phyloP scores from a whole-genome alignment of 108 stramenopile genomes.

The Hondaea fermentalgiana region DNA sequence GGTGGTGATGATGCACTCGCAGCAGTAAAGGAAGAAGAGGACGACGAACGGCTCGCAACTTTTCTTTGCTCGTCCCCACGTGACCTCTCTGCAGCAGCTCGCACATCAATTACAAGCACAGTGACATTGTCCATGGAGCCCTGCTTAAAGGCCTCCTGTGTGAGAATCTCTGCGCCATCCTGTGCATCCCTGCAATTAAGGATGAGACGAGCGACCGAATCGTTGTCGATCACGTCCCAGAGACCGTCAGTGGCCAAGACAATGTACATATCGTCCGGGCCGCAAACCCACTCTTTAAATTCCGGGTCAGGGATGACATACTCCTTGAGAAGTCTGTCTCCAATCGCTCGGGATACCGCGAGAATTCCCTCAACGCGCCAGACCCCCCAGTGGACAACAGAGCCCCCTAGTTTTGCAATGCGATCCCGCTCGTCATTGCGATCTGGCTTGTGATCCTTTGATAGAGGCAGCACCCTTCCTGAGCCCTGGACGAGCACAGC shows the following conservation, averaged over 20 bases:
- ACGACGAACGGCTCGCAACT: neutral
- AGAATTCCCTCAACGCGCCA: conserved; percentile 41
- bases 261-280: conserved; percentile 24
- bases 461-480: conserved; percentile 3
- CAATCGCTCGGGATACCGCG: conserved; percentile 40
- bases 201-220: conserved; percentile 18
- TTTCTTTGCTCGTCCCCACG: neutral
- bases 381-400: conserved; percentile 29
- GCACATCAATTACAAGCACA: conserved; percentile 19
- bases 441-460: conserved; percentile 42
- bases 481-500: conserved; percentile 22
- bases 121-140: conserved; percentile 23
- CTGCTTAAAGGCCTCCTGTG: neutral
- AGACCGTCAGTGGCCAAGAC: conserved; percentile 41
- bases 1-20: too few relatives aligned
- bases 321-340: conserved; percentile 27
- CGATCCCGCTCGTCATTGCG: conserved; percentile 31
- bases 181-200: neutral
- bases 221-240: conserved; percentile 38
- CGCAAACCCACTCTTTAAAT: neutral
- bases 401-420: conserved; percentile 27
- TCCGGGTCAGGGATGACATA: conserved; percentile 26
- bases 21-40: neutral
- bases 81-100: neutral
- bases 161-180: conserved; percentile 3